Percentiles rank a stretch among this genome's conserved stretches.
These are phyloP conservation scores for Nitzschia sp. DNA, from an alignment of 108 stramenopile genomes.

Conservation along the genomic window DNA sequence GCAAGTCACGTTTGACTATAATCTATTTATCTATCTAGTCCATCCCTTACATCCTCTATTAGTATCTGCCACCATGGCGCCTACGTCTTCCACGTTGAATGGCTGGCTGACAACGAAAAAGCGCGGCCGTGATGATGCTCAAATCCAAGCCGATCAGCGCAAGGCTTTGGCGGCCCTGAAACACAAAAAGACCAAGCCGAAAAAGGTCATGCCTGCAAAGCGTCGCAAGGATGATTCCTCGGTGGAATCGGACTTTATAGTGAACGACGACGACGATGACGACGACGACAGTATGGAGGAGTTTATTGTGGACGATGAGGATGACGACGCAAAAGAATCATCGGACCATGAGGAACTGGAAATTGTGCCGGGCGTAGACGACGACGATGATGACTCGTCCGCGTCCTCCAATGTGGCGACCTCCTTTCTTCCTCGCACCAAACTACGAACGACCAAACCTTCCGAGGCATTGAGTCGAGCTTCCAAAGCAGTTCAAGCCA, in stretches of 20 bases:
- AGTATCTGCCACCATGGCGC: too few species aligned
- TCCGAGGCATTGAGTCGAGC: conserved; percentile 4
- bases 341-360: conserved; percentile 10
- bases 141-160: conserved; percentile 36
- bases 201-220: conserved; percentile 16
- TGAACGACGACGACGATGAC: conserved; percentile 45
- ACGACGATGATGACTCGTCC: conserved; percentile 21
- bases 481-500: neutral
- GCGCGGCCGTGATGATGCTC: conserved; percentile 57
- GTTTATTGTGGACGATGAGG: conserved; percentile 39
- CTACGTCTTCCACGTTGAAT: too few species aligned
- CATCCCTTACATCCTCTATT: too few species aligned
- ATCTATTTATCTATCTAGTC: too few species aligned
- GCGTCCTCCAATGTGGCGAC: conserved; percentile 6
- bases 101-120: conserved; percentile 71
- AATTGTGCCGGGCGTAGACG: conserved; percentile 6
- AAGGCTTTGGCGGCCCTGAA: conserved; percentile 25
- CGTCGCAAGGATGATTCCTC: conserved; percentile 35
- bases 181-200: conserved; percentile 13
- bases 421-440: neutral
- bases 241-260: conserved; percentile 40
- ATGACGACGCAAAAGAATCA: conserved; percentile 29
- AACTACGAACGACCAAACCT: conserved; percentile 15
- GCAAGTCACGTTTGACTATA: too few species aligned
- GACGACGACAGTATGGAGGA: conserved; percentile 22